These are phyloP conservation scores for Platanthera guangdongensis DNA, from an alignment of 106 monocot genomes.

Conservation along the genomic window DNA sequence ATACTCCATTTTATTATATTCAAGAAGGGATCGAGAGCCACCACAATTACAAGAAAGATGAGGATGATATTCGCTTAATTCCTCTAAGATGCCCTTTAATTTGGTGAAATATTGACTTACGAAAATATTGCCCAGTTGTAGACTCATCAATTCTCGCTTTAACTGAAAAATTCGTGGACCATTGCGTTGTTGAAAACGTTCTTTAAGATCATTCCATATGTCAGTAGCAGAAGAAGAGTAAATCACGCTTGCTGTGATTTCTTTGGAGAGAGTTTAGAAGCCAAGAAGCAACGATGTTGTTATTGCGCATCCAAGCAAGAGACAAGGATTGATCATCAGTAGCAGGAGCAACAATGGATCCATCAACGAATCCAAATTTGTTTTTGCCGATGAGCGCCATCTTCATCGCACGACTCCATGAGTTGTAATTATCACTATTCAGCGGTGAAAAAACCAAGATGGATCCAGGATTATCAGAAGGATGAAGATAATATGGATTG, in stretches of 20 bases:
- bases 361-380: slow-evolving; percentile 6
- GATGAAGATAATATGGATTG: not conserved
- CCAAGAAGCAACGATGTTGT: slow-evolving; percentile 9
- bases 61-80: too few relatives aligned
- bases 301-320: not conserved
- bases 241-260: not conserved
- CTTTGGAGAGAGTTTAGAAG: not conserved
- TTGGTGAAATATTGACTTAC: too few relatives aligned
- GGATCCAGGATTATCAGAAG: not conserved
- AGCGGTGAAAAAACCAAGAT: not conserved
- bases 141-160: too few relatives aligned
- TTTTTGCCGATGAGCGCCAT: slow-evolving; percentile 8
- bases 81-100: too few relatives aligned
- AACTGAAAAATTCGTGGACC: not conserved
- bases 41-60: too few relatives aligned
- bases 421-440: slow-evolving; percentile 1
- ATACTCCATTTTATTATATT: too few relatives aligned
- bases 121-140: too few relatives aligned
- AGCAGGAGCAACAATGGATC: not conserved
- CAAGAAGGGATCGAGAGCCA: too few relatives aligned
- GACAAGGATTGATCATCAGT: not conserved
- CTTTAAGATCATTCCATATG: not conserved
- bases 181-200: slow-evolving; percentile 7
- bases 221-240: too few relatives aligned
- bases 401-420: not conserved